Percentiles rank a stretch among this genome's conserved stretches.
Conservation (phyloP, 2,329 filamentous ascomycete species). For the Cladobotryum mycophilum region DNA sequence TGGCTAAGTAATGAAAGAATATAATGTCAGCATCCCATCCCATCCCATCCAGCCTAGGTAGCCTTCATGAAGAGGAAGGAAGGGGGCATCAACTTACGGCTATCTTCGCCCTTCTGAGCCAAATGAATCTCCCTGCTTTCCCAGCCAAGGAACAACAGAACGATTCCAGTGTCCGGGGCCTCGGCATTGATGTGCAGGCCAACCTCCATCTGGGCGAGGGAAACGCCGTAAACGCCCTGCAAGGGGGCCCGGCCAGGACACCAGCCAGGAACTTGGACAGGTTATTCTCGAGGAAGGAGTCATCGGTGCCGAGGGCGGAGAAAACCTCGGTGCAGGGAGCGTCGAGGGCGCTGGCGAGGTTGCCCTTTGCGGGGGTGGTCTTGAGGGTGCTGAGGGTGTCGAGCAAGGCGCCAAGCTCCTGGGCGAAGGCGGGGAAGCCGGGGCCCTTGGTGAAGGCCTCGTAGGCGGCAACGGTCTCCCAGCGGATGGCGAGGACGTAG, state of each 20-base stretch:
- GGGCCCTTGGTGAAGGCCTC: constrained; percentile 36
- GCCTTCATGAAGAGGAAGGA: not conserved
- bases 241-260: constrained; percentile 15
- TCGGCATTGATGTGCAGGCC: constrained; percentile 22
- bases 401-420: constrained; percentile 28
- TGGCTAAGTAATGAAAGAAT: constrained; percentile 18
- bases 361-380: constrained; percentile 15
- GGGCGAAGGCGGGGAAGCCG: constrained; percentile 35
- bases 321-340: constrained; percentile 35
- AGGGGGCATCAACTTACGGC: constrained; percentile 18
- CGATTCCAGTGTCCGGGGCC: constrained; percentile 24
- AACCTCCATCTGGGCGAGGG: constrained; percentile 28
- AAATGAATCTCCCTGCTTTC: constrained; percentile 34
- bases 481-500: constrained; percentile 29
- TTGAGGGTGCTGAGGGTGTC: constrained; percentile 19
- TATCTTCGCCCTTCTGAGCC: constrained; percentile 25
- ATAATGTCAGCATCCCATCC: not conserved
- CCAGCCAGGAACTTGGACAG: constrained; percentile 23
- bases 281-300: constrained; percentile 25
- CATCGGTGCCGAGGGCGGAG: constrained; percentile 26
- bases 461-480: constrained; percentile 28
- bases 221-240: constrained; percentile 26
- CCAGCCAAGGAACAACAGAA: constrained; percentile 33
- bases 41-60: not conserved
- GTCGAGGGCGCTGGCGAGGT: constrained; percentile 22